Base-by-base conservation (phyloP, 2,329 filamentous ascomycete genomes). In the Cercospora canescens region DNA sequence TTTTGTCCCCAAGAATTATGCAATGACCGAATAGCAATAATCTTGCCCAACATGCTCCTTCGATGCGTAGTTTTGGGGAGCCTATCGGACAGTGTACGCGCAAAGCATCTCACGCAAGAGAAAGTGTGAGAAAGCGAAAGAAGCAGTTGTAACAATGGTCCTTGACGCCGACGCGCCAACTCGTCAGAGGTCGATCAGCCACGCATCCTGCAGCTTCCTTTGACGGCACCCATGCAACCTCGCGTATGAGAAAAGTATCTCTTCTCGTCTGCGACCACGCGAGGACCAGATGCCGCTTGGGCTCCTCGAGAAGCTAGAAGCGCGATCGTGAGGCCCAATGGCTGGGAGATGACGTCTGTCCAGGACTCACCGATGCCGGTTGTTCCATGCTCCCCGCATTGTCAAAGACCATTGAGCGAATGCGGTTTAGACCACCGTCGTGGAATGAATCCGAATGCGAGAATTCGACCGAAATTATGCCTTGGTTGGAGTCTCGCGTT, bases 281-380 rank as follows among this genome's bases (percentile, higher is more conserved):
- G 35, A 39, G 24, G 45, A 50, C 28, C 24, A 30, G 45, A 14
- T 12, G 30, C 55, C 18, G 55, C 55, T 16, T 58, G 55, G 55
- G 45, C 34, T 18, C 45, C 32, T 45, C 57, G 35, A 60, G 37
- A 35, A 24, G 21, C 57, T 60, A 18, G 28, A 41, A 60, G 24
- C 41, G 35, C 35, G 35, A 60, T 60, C 24, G 57, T 60, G 57
- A 48, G 57, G 48, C 45, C 37, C n/a, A 37, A 30, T 45, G 57
- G 37, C 35, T 32, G 57, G 55, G 21, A 32, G 35, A 60, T 60
- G 57, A 60, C 57, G 57, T 60, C 41, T 41, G 57, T 41, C 26
- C 26, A 32, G 24, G 37, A 24, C 30, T 32, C 35, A 9, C 37
- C 37, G 37, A 60, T 30, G 57, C 37, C 57, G 56, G 56, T 28